Evolutionary conservation across 2,329 filamentous ascomycete genomes (phyloP).

Genomic region (Venturia aucupariae): DNA sequence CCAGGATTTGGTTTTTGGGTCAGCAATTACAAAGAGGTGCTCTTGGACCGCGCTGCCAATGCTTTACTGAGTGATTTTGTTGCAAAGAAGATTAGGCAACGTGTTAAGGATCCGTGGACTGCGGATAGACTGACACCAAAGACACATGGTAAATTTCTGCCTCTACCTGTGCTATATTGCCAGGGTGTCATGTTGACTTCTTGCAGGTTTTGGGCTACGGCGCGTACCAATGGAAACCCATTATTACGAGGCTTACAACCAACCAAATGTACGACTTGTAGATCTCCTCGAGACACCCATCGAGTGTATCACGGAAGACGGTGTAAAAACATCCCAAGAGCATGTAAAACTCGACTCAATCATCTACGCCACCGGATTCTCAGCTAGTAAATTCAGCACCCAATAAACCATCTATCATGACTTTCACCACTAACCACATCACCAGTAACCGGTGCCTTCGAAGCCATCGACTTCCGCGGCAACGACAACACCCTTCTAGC

Average conservation of each 20-base stretch:
- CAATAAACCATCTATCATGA: neutral
- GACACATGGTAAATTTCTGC: conserved; percentile 5
- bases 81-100: conserved; percentile 33
- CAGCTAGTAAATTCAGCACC: neutral
- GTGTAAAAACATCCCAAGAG: conserved; percentile 24
- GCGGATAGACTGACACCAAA: conserved; percentile 42
- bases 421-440: neutral
- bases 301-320: conserved; percentile 1
- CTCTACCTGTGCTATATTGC: no score
- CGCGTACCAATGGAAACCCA: conserved; percentile 43
- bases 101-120: conserved; percentile 40
- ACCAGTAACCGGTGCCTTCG: conserved; percentile 10
- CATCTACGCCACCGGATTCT: conserved; percentile 33
- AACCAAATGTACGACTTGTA: conserved; percentile 45
- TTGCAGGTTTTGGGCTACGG: conserved; percentile 52
- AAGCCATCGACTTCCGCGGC: conserved; percentile 13
- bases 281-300: conserved; percentile 44
- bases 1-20: conserved; percentile 13
- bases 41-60: conserved; percentile 1
- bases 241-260: conserved; percentile 50
- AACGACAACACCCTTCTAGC: neutral
- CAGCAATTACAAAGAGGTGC: conserved; percentile 8
- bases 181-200: no score
- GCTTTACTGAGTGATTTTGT: conserved; percentile 27
- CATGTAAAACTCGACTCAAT: conserved; percentile 37